These are phyloP conservation scores for Herpetomonas muscarum DNA, from an alignment of 208 protist genomes.

Conservation along the genomic window DNA sequence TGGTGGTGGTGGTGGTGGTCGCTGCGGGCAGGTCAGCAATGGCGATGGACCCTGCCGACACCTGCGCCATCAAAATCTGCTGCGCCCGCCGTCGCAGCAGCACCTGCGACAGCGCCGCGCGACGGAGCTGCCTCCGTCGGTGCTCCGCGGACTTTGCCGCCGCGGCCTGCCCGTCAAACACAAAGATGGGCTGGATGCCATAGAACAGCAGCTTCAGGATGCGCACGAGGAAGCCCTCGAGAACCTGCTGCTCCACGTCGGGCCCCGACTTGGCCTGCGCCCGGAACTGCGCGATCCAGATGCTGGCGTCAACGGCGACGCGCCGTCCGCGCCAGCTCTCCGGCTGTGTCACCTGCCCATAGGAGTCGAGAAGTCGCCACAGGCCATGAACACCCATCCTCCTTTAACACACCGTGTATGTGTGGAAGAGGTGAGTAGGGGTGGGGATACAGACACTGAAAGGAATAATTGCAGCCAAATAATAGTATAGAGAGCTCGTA, in stretches of 20 bases:
- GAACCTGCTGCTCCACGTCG: slow-evolving; percentile 45
- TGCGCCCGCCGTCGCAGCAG: slow-evolving; percentile 44
- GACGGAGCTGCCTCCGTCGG: slow-evolving; percentile 37
- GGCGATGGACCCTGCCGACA: slow-evolving; percentile 45
- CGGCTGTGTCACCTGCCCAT: slow-evolving; percentile 64
- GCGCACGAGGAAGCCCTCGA: slow-evolving; percentile 76
- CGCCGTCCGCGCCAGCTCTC: slow-evolving; percentile 60
- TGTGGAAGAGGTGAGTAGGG: not conserved
- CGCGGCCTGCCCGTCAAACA: slow-evolving; percentile 76
- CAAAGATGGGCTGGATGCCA: slow-evolving; percentile 83
- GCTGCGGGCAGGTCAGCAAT: slow-evolving; percentile 23
- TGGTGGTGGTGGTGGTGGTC: too few relatives aligned
- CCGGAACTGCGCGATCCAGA: slow-evolving; percentile 85
- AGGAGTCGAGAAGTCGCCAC: slow-evolving; percentile 81
- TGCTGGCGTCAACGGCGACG: slow-evolving; percentile 86
- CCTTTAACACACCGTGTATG: not conserved
- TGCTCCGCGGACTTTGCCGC: slow-evolving; percentile 57
- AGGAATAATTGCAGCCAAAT: too few relatives aligned
- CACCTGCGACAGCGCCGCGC: slow-evolving; percentile 22
- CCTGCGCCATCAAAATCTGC: slow-evolving; percentile 72
- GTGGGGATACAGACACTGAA: not conserved
- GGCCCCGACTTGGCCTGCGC: slow-evolving; percentile 31
- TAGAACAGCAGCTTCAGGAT: slow-evolving; percentile 89
- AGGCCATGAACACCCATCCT: slow-evolving; percentile 82
- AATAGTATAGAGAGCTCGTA: too few relatives aligned